phyloP scores from a whole-genome alignment of 2,329 filamentous ascomycete species.

The Fusarium paranaense region DNA sequence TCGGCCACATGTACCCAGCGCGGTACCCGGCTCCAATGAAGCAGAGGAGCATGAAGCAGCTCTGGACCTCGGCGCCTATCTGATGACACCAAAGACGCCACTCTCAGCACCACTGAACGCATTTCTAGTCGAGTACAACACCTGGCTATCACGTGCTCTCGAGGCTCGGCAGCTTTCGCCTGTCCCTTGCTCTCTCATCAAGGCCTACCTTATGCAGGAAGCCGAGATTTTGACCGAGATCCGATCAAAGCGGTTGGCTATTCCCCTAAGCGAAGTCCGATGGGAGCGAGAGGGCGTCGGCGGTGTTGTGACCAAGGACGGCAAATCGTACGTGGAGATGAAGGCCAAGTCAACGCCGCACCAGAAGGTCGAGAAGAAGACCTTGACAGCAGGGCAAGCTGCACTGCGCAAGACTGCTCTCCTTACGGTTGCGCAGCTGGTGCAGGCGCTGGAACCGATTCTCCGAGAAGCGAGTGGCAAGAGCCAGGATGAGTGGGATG shows the following conservation, averaged over 20 bases:
- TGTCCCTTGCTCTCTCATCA: constrained; percentile 82
- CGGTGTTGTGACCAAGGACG: constrained; percentile 70
- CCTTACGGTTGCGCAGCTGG: constrained; percentile 82
- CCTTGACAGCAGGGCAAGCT: constrained; percentile 74
- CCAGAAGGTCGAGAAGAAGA: constrained; percentile 57
- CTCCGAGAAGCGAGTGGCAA: constrained; percentile 86
- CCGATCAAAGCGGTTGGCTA: constrained; percentile 81
- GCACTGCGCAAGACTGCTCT: constrained; percentile 85
- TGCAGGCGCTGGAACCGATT: constrained; percentile 86
- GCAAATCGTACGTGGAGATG: constrained; percentile 70
- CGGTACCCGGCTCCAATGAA: constrained; percentile 48
- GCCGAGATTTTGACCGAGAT: constrained; percentile 76
- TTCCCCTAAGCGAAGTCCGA: constrained; percentile 84
- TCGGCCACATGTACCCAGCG: constrained; percentile 77
- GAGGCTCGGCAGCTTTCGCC: constrained; percentile 76
- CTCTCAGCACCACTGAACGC: constrained; percentile 84
- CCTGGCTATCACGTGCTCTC: constrained; percentile 82
- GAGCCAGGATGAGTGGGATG: constrained; percentile 91
- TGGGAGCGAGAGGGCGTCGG: constrained; percentile 86
- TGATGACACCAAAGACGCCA: constrained; percentile 84
- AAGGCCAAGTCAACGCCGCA: constrained; percentile 58
- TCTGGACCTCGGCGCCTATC: constrained; percentile 80
- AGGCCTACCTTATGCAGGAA: constrained; percentile 84
- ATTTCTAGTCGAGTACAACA: constrained; percentile 85
- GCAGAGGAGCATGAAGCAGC: constrained; percentile 72